Evolutionary conservation across 352 stramenopile genomes (phyloP), one percentile per base, ranked within the genome.

Genomic region (Phytophthora pluvialis): DNA sequence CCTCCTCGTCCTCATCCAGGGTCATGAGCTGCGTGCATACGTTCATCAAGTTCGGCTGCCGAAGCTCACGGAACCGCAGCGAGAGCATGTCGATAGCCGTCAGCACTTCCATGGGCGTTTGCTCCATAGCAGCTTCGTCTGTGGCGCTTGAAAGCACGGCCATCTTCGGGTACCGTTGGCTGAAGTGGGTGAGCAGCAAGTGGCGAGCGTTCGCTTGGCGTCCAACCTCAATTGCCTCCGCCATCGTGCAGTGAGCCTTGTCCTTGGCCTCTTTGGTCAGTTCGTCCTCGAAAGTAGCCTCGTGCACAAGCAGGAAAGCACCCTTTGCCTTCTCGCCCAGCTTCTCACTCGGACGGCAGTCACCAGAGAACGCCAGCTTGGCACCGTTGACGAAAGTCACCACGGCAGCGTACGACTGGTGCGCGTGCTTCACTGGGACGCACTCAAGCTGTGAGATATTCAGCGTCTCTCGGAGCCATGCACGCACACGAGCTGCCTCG

Each of bases 241-340:
- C 75, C 21, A 97, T 95, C 6, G 97, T 99, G 42, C 80, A 97
- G 83, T 99, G 97, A 32, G 88, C 78, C 77, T 99, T 99, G 28
- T 96, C 77, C 40, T 94, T 86, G 15, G 97, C 97, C 64, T 99
- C 96, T 26, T 89, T 73, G 43, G 86, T 67, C 83, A 98, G 90
- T 44, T 83, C 86, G 75, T 99, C 91, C 53, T 99, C 97, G 71
- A 99, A 99, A 1, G 97, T 99, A 28, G 97, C 97, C 76, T 99
- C 97, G 64, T 99, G 97, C 55, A 99, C 97, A 11, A 99, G 79
- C 32, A 99, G 52, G 83, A 89, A 90, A 64, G 74, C 81, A 13
- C 74, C 76, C n/a, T 67, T 72, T 1, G 76, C 86, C 54, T 84
- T 90, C 3, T 64, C 21, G 2, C 82, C 85, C 13, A 93, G 67